Percentiles rank a stretch among this genome's conserved stretches.
phyloP scores from a whole-genome alignment of 306 rosid genomes.

The Rosa persica region DNA sequence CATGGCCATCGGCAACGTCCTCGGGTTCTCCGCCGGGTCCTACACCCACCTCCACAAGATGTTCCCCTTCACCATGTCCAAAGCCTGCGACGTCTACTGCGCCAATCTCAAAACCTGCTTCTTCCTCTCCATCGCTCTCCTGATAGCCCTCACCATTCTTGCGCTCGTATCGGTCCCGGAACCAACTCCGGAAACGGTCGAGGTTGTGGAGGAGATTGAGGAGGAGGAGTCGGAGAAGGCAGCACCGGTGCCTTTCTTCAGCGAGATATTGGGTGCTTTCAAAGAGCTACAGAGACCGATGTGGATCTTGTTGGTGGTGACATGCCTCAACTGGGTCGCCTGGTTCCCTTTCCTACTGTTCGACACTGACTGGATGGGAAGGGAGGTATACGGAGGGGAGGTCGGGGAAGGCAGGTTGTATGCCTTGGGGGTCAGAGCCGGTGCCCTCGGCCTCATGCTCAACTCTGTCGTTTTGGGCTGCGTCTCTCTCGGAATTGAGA shows the following conservation, averaged over 20 bases:
- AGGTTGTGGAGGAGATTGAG: background rate
- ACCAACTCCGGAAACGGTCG: background rate
- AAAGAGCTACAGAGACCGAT: slow-evolving; percentile 56
- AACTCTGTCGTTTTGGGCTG: slow-evolving; percentile 68
- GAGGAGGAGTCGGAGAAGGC: background rate
- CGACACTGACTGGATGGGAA: slow-evolving; percentile 98
- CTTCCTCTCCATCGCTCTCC: slow-evolving; percentile 59
- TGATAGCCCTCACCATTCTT: slow-evolving; percentile 18
- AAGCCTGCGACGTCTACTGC: slow-evolving; percentile 73
- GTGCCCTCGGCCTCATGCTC: slow-evolving; percentile 75
- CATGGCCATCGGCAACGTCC: slow-evolving; percentile 80
- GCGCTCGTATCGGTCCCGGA: slow-evolving; percentile 58
- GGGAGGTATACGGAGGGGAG: slow-evolving; percentile 79
- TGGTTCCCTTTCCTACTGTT: slow-evolving; percentile 87
- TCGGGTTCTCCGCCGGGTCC: slow-evolving; percentile 75
- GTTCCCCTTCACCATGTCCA: slow-evolving; percentile 62
- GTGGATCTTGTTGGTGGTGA: slow-evolving; percentile 74
- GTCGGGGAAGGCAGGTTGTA: slow-evolving; percentile 46
- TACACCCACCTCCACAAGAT: slow-evolving; percentile 38
- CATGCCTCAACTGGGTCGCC: slow-evolving; percentile 81
- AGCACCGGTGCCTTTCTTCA: slow-evolving; percentile 38
- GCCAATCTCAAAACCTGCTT: slow-evolving; percentile 81
- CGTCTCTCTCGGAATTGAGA: slow-evolving; percentile 53
- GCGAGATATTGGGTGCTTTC: slow-evolving; percentile 55
- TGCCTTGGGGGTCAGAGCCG: slow-evolving; percentile 62